Conservation (phyloP, 2,329 filamentous ascomycete genomes). For the Hymenoscyphus fraxineus region DNA sequence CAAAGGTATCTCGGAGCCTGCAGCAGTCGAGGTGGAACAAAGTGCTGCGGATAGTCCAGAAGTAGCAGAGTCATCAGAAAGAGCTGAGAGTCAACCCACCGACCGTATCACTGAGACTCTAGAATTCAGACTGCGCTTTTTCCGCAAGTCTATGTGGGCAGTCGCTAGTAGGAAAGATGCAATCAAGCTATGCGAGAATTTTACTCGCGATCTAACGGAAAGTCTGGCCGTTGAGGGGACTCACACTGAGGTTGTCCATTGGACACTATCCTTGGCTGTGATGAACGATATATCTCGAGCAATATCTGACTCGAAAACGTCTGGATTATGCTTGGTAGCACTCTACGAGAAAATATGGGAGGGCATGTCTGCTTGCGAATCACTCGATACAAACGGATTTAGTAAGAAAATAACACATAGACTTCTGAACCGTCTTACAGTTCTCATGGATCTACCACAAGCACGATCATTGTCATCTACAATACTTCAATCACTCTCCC, state of each 20-base stretch:
- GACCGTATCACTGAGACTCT: background rate
- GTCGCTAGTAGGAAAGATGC: background rate
- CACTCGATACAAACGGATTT: conserved; percentile 22
- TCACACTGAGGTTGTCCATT: conserved; percentile 15
- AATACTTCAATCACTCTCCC: conserved; percentile 23
- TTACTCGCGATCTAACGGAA: conserved; percentile 25
- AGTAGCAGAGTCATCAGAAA: background rate
- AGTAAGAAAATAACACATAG: conserved; percentile 14
- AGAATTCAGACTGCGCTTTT: background rate
- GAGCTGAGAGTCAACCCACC: background rate
- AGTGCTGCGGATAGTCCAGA: conserved; percentile 1
- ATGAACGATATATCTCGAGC: conserved; percentile 12
- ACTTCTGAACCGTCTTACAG: conserved; percentile 19
- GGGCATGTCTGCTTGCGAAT: conserved; percentile 26
- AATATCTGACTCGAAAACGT: conserved; percentile 5
- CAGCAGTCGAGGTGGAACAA: background rate
- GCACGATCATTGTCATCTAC: conserved; percentile 19
- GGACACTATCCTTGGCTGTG: conserved; percentile 15
- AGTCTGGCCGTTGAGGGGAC: conserved; percentile 25
- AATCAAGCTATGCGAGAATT: conserved; percentile 15
- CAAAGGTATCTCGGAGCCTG: background rate
- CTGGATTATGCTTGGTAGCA: conserved; percentile 11
- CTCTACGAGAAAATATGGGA: conserved; percentile 30
- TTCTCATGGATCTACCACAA: conserved; percentile 17
- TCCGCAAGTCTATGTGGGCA: background rate